A percentile compares a stretch with the other conserved stretches of the same genome.
Conservation (phyloP, 2,329 filamentous ascomycete genomes). For the Aureobasidium subglaciale region DNA sequence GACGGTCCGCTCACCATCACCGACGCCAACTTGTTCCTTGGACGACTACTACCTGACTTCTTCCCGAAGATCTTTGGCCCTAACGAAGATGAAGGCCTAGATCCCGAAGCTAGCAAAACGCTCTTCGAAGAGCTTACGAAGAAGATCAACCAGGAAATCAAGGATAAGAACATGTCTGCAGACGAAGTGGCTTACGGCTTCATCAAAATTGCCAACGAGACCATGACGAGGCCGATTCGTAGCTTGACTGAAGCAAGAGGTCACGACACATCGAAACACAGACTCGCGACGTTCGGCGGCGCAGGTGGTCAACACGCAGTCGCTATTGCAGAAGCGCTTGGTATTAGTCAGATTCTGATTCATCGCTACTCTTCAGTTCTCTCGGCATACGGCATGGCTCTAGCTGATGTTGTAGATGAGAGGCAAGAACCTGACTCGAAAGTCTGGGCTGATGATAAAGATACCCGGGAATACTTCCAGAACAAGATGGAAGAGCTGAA, state of each 20-base stretch:
- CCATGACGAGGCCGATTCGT: conserved; percentile 84
- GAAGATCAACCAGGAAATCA: conserved; percentile 68
- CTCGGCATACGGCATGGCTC: conserved; percentile 85
- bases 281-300: conserved; percentile 87
- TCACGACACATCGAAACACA: conserved; percentile 81
- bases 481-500: conserved; percentile 73
- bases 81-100: conserved; percentile 74
- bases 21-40: conserved; percentile 81
- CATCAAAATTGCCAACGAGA: conserved; percentile 81
- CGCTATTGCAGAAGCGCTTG: conserved; percentile 79
- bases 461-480: conserved; percentile 56
- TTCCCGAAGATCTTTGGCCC: conserved; percentile 94
- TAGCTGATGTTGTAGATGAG: conserved; percentile 90
- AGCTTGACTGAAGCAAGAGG: conserved; percentile 89
- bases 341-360: conserved; percentile 76
- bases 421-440: conserved; percentile 68
- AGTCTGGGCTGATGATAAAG: conserved; percentile 51
- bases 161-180: conserved; percentile 56
- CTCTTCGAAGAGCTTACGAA: conserved; percentile 69
- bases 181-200: conserved; percentile 89
- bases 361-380: conserved; percentile 84
- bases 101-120: conserved; percentile 65
- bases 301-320: conserved; percentile 88
- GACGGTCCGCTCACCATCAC: conserved; percentile 87
- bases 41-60: conserved; percentile 78